Base-by-base conservation (phyloP, 2,329 filamentous ascomycete genomes). In the Arthrobotrys megalospora region DNA sequence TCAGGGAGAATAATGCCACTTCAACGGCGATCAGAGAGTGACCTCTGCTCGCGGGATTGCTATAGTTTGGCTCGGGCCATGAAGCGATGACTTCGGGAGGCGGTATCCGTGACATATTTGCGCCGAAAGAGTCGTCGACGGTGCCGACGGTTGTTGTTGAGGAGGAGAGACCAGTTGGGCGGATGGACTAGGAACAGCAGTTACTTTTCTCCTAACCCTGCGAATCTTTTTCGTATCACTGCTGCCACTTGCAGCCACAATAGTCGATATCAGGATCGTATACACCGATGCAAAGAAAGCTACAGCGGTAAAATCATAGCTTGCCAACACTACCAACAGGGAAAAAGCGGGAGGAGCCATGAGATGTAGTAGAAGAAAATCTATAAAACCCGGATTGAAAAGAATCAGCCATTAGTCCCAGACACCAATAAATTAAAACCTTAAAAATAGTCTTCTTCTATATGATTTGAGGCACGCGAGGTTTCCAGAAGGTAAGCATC, bases 61-160 rank as follows among this genome's bases (percentile, higher is more conserved):
- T 78, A 80, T 86, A 86, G 79, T 88, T 88, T 6, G 87, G 85
- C 38, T 65, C 80, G 5, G 87, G 87, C 86, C 86, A 88, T 80
- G 83, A 82, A 16, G 81, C 80, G 53, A 85, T 68, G 19, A 87
- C 84, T 19, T 84, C 82, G n/a, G 82, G 41, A n/a, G 86, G 85
- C 32, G 86, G 85, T 73, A 79, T 43, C 47, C 67, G 47, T 65
- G 63, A 58, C 76, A 79, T 79, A 34, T 50, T 43, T 63, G 41
- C n/a, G 60, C 16, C 60, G 66, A 67, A 43, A 50, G 10, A 7
- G 50, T 34, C 16, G 38, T 53, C 32, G 64, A 52, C 38, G 24
- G 38, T 12, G 47, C 6, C 28, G 52, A 21, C 32, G 43, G 21
- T 32, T 45, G 34, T 41, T 19, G 58, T 45, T 45, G 45, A 41